A percentile compares a stretch with the other conserved stretches of the same genome.
These are phyloP conservation scores for Penicillium manginii DNA, from an alignment of 495 filamentous ascomycete species.

Conservation along the genomic window DNA sequence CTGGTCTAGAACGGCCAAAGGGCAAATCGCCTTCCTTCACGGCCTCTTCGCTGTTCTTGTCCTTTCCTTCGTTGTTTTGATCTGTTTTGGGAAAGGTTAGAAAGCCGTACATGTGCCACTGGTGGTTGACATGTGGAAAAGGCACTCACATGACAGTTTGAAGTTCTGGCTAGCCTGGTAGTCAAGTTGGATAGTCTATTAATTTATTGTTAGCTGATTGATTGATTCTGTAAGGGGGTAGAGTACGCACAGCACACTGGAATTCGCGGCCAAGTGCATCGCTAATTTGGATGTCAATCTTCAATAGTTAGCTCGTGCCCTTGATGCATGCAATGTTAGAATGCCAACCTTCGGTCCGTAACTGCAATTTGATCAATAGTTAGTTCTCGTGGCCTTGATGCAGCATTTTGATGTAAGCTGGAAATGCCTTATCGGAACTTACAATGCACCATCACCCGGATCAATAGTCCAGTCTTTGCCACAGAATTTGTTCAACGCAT, in stretches of 20 bases:
- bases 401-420: too few relatives aligned
- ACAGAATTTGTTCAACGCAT: slow-evolving; percentile 78
- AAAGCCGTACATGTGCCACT: too few relatives aligned
- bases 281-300: slow-evolving; percentile 90
- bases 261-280: slow-evolving; percentile 78
- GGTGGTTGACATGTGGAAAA: too few relatives aligned
- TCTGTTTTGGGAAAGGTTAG: too few relatives aligned
- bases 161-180: slow-evolving; percentile 66
- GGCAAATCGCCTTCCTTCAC: slow-evolving; percentile 37
- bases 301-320: too few relatives aligned
- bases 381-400: too few relatives aligned
- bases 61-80: slow-evolving; percentile 60
- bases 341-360: slow-evolving; percentile 98
- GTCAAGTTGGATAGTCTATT: slow-evolving; percentile 45
- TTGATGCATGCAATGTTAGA: too few relatives aligned
- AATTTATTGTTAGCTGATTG: too few relatives aligned
- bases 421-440: too few relatives aligned
- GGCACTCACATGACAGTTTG: too few relatives aligned
- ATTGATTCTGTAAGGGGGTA: too few relatives aligned
- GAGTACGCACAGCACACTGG: slow-evolving; percentile 76
- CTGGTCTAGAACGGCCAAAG: slow-evolving; percentile 82
- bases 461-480: slow-evolving; percentile 85
- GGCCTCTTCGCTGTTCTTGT: slow-evolving; percentile 37
- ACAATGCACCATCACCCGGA: slow-evolving; percentile 89
- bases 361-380: too few relatives aligned